Conservation (phyloP, 805 yeast species). For the Candida alai region DNA sequence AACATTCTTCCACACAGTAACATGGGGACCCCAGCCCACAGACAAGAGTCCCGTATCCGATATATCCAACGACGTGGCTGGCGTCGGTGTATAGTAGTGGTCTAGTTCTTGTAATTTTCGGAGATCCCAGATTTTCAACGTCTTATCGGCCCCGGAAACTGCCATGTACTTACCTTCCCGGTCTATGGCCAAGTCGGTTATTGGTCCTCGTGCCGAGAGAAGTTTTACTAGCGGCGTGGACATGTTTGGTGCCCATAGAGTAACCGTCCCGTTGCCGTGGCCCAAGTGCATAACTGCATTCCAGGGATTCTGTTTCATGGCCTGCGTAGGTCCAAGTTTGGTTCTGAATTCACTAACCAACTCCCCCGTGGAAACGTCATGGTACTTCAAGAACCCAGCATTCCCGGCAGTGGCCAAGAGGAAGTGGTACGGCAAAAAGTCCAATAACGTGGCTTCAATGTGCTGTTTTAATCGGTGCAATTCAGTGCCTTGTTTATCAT, state of each 20-base stretch:
- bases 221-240: constrained; percentile 80
- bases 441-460: constrained; percentile 75
- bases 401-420: constrained; percentile 84
- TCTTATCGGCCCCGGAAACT: constrained; percentile 81
- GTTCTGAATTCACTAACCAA: constrained; percentile 81
- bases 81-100: constrained; percentile 72
- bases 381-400: constrained; percentile 85
- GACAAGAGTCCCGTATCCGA: constrained; percentile 86
- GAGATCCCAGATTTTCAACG: constrained; percentile 89
- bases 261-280: constrained; percentile 86
- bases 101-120: constrained; percentile 77
- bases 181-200: constrained; percentile 79
- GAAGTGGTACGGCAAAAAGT: constrained; percentile 90
- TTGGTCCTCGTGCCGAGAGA: constrained; percentile 81
- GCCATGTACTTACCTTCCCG: constrained; percentile 95
- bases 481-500: constrained; percentile 88
- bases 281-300: constrained; percentile 94
- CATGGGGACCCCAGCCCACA: constrained; percentile 95
- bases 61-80: constrained; percentile 72
- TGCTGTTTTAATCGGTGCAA: constrained; percentile 89
- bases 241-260: constrained; percentile 92
- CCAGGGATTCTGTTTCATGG: constrained; percentile 91
- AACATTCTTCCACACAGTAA: constrained; percentile 89
- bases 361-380: constrained; percentile 91
- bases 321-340: constrained; percentile 83